These are phyloP conservation scores for Suillus variegatus DNA, from an alignment of 768 basidiomycete genomes.

Conservation along the genomic window DNA sequence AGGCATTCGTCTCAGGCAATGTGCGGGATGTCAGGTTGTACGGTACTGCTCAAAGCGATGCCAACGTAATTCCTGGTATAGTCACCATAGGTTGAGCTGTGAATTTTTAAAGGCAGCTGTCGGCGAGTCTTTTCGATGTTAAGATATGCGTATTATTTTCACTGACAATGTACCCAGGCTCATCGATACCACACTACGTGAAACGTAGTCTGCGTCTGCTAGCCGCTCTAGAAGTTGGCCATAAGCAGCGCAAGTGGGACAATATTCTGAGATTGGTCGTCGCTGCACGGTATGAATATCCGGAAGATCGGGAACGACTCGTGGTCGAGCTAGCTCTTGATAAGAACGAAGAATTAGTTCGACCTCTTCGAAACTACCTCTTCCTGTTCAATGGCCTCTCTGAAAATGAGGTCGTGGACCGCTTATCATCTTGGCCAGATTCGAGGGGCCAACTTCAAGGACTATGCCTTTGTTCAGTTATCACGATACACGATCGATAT, in stretches of 20 bases:
- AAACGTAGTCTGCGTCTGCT: slow-evolving; percentile 2
- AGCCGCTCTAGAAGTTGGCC: background rate
- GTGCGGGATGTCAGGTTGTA: background rate
- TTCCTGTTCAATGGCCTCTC: background rate
- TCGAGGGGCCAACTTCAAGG: background rate
- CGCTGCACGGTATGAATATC: background rate
- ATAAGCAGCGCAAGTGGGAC: background rate
- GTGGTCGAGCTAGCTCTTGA: background rate
- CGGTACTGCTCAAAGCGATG: slow-evolving; percentile 4
- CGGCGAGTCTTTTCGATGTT: background rate
- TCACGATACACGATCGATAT: background rate
- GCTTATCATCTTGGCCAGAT: background rate
- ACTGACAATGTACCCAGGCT: background rate
- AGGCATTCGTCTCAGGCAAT: background rate
- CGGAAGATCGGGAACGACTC: background rate
- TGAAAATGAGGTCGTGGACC: background rate
- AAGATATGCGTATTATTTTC: background rate
- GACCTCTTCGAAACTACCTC: slow-evolving; percentile 2
- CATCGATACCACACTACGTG: background rate
- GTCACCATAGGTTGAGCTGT: slow-evolving; percentile 2
- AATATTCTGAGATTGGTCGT: background rate
- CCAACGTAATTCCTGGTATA: slow-evolving; percentile 2
- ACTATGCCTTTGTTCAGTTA: background rate
- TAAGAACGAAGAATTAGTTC: background rate
- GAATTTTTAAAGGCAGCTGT: background rate